Base-by-base conservation (phyloP, 2,329 filamentous ascomycete species). In the Sclerotinia spermophila region DNA sequence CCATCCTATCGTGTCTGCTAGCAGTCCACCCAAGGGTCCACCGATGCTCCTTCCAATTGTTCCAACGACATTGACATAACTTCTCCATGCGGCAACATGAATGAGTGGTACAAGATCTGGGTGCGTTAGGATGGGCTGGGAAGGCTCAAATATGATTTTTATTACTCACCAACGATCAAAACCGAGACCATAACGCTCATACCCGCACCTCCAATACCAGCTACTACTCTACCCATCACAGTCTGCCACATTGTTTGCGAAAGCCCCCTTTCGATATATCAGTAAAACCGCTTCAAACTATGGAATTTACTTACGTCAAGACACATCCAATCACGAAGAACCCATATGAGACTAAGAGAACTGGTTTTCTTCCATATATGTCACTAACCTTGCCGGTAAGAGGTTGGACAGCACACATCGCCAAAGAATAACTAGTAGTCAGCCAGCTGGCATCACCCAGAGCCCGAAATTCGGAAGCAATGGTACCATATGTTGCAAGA, bases 1-100 rank as follows among this genome's bases (percentile, higher is more conserved):
- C 92, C 92, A 94, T 45, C 91, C 90, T 67, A 94, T 85, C 6
- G 84, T 87, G 79, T 94, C 91, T 0, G 90, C 87, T n/a, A 94
- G 79, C 10, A 92, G 79, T 3, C 92, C 92, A 73, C 87, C 92
- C 0, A 95, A 74, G 0, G 92, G 90, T 6, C 89, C 91, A 3
- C 92, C 92, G 7, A 85, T 83, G 7, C 88, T 87, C 5, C 90
- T 86, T n/a, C 91, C 92, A 27, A 84, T 81, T 0, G 90, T 90
- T 76, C 86, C 93, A 64, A 93, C 84, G 73, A 94, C 86, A 78
- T 94, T 94, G 76, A 93, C 83, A 72, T 83, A 83, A 1, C 91
- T 91, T 79, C 94, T 92, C 89, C 90, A 94, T 15, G 90, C 68
- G 17, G 61, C 68, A 21, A 70, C 51, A 55, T 70, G 62, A 40